Evolutionary conservation across 495 filamentous ascomycete species (phyloP).

Genomic region (Aspergillus biplanus): DNA sequence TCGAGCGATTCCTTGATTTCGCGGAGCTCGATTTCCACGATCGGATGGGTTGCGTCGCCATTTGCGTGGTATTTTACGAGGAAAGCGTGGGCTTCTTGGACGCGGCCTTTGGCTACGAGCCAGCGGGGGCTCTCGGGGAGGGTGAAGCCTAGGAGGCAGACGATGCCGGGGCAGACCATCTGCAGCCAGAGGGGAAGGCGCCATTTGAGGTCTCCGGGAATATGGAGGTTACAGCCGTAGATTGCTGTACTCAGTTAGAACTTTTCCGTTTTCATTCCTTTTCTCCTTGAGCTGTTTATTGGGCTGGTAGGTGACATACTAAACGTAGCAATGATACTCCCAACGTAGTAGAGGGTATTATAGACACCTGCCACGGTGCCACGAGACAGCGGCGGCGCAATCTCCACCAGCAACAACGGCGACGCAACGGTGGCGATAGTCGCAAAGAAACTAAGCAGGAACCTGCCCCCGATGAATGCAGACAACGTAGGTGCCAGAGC

Average conservation of each 20-base stretch:
- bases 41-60: slow-evolving; percentile 1
- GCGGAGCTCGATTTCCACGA: background rate
- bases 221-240: slow-evolving; percentile 1
- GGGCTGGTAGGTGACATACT: background rate
- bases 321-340: slow-evolving; percentile 10
- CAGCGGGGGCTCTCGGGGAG: slow-evolving; percentile 8
- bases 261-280: too few relatives aligned
- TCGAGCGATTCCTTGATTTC: slow-evolving; percentile 1
- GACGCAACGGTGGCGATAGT: slow-evolving; percentile 1
- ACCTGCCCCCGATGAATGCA: background rate
- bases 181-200: slow-evolving; percentile 6
- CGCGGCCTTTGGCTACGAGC: background rate
- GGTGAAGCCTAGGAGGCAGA: background rate
- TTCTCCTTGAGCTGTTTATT: too few relatives aligned
- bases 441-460: slow-evolving; percentile 1
- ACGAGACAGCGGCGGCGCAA: slow-evolving; percentile 1
- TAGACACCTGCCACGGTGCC: slow-evolving; percentile 1
- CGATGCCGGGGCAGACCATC: slow-evolving; percentile 2
- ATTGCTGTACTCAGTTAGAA: background rate
- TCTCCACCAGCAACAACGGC: slow-evolving; percentile 2
- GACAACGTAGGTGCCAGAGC: background rate
- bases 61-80: background rate
- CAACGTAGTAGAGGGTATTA: slow-evolving; percentile 9
- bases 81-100: background rate
- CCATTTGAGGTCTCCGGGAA: slow-evolving; percentile 2